Evolutionary conservation across 2,329 filamentous ascomycete genomes (phyloP), one percentile per base, ranked within the genome.

Genomic region (Lasiodiplodia hormozganensis): DNA sequence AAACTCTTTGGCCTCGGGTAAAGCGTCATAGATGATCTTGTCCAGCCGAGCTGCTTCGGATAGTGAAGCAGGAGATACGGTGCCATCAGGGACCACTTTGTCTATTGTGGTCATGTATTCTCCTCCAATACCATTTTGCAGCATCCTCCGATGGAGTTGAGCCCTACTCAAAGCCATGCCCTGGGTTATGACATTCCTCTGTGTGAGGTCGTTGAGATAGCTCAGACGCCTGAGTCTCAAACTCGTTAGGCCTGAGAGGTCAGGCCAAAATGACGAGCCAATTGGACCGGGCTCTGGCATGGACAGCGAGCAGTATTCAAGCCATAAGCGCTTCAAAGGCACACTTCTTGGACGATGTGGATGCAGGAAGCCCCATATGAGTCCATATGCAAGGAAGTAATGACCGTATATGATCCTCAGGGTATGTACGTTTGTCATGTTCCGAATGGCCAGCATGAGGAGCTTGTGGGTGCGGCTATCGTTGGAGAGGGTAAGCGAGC

Each of bases 371-470:
- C 78, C 79, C 2, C 77, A 70, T 10, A 85, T 52, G 12, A 85
- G 73, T 5, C 73, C 76, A 31, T 78, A 78, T 2, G 78, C 80
- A 12, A 85, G 69, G 43, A 74, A 74, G 68, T 78, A 79, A 70
- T 85, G 82, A 0, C 82, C 82, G 60, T 81, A 79, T 11, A 84
- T 73, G 23, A 85, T 79, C 7, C 82, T 72, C 43, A 85, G 71
- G 0, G 81, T 84, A 43, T 81, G 80, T 7, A 84, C 77, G 18
- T 81, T 82, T 43, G 74, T 76, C 74, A 85, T 71, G 40, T 83
- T 81, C 2, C 68, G 66, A 1, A 80, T 77, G 4, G 82, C 82
- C 11, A 78, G 73, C 25, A 72, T 68, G 12, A 81, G 74, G 11
- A 85, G 77, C 12, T 73, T 67, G n/a, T 80, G 78, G 1, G 82